Base-by-base conservation (phyloP, 352 stramenopile species). In the Pythium grandisporangium region DNA sequence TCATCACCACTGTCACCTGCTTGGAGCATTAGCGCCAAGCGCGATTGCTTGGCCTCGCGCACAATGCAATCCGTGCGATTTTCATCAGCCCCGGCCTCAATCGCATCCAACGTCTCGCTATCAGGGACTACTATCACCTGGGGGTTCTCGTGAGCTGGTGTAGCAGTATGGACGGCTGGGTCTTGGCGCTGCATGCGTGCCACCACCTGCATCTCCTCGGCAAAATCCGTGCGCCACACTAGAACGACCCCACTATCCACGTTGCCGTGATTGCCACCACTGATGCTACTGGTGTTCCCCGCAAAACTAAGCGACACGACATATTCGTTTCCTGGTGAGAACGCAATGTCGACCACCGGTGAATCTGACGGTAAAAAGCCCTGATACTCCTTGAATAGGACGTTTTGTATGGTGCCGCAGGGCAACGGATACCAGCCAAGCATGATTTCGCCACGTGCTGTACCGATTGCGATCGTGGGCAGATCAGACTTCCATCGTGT, bases 211-310 rank as follows among this genome's bases (percentile, higher is more conserved):
- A 85, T 11, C 42, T 92, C 79, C 4, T 85, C 65, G 37, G 84
- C 61, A 38, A 79, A 82, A 39, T 92, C 79, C 0, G 76, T 89
- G 25, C 68, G 69, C 82, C 78, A 95, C 27, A 89, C 46, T 11
- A 86, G 36, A 5, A 82, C 45, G 16, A 74, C 26, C 4, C 41
- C 30, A 23, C 36, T 55, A 3, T 51, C 53, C 3, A 71, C 59
- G 1, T 56, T 58, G 16, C 48, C 63, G 1, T 45, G 42, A 43
- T 67, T 64, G n/a, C n/a, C n/a, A n/a, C n/a, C n/a, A n/a, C n/a
- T n/a, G n/a, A n/a, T n/a, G n/a, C n/a, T n/a, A n/a, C n/a, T n/a
- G n/a, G n/a, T n/a, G n/a, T n/a, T n/a, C n/a, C n/a, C n/a, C n/a
- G n/a, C n/a, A 4, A 45, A 46, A 20, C 61, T 72, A 1, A 66